Evolutionary conservation across 306 rosid genomes (phyloP).

Genomic region (Morella rubra): DNA sequence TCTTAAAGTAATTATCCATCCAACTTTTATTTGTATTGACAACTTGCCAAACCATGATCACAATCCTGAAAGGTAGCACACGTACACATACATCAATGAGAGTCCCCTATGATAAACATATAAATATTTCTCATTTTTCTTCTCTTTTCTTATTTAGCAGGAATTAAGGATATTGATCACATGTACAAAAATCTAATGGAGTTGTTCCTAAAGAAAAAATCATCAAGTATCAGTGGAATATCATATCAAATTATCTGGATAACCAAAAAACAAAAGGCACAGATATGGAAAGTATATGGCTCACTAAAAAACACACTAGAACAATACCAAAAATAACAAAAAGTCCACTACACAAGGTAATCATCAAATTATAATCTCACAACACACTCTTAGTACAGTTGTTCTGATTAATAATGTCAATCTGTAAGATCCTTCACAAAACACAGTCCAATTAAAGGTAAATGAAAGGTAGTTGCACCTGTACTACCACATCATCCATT

Average conservation of each 20-base stretch:
- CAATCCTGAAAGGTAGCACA: constrained; percentile 7
- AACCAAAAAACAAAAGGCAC: background rate
- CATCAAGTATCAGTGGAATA: background rate
- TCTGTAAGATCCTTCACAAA: background rate
- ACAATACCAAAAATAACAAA: background rate
- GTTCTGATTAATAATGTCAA: constrained; percentile 11
- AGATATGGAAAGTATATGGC: background rate
- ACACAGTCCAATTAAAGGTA: constrained; percentile 8
- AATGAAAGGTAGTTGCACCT: constrained; percentile 40
- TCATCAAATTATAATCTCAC: constrained; percentile 12
- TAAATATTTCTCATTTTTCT: background rate
- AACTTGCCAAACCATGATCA: background rate
- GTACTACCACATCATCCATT: constrained; percentile 42
- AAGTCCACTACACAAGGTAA: background rate
- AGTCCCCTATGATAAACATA: constrained; percentile 18
- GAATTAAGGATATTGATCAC: background rate
- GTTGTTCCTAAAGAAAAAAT: background rate
- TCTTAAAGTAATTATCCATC: background rate
- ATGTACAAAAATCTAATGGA: constrained; percentile 8
- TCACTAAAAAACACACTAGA: background rate
- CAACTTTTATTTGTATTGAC: background rate
- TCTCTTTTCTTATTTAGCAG: background rate
- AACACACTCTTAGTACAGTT: constrained; percentile 4
- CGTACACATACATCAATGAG: background rate
- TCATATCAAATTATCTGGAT: background rate